phyloP scores from a whole-genome alignment of 2,329 filamentous ascomycete species.

The Exophiala oligosperma region DNA sequence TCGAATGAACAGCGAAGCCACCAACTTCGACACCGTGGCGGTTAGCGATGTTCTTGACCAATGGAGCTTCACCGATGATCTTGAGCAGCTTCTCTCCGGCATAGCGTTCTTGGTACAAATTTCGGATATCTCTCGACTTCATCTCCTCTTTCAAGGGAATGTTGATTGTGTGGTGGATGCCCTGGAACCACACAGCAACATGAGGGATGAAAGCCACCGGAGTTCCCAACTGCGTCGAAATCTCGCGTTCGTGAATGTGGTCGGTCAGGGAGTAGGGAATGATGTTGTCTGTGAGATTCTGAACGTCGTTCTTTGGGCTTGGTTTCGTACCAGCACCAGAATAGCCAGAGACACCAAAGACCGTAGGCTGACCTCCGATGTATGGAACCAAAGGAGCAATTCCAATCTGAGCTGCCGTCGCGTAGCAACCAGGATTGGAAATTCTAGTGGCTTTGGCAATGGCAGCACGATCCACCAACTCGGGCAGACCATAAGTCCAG shows the following conservation, averaged over 20 bases:
- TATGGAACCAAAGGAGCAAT: conserved; percentile 79
- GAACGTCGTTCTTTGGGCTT: conserved; percentile 87
- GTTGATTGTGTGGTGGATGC: conserved; percentile 88
- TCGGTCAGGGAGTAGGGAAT: conserved; percentile 89
- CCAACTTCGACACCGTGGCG: conserved; percentile 93
- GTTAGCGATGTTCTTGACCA: conserved; percentile 79
- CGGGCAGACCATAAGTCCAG: conserved; percentile 90
- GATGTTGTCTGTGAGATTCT: conserved; percentile 79
- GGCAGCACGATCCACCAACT: conserved; percentile 73
- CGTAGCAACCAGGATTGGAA: conserved; percentile 91
- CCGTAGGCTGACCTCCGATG: conserved; percentile 74
- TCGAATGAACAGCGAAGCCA: conserved; percentile 88
- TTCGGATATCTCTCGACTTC: conserved; percentile 87
- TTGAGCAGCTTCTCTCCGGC: conserved; percentile 95
- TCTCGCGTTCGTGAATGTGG: conserved; percentile 93
- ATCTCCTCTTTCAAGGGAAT: conserved; percentile 84
- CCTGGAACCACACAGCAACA: conserved; percentile 95
- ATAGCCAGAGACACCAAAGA: conserved; percentile 92
- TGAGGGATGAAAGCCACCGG: conserved; percentile 86
- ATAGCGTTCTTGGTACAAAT: conserved; percentile 94
- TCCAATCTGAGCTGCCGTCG: conserved; percentile 86
- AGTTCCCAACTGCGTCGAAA: conserved; percentile 72
- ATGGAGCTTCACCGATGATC: conserved; percentile 81
- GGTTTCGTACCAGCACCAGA: conserved; percentile 94
- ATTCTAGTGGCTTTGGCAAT: conserved; percentile 81